Evolutionary conservation across 345 rosid genomes (phyloP).

Genomic region (Salix koriyanagi): DNA sequence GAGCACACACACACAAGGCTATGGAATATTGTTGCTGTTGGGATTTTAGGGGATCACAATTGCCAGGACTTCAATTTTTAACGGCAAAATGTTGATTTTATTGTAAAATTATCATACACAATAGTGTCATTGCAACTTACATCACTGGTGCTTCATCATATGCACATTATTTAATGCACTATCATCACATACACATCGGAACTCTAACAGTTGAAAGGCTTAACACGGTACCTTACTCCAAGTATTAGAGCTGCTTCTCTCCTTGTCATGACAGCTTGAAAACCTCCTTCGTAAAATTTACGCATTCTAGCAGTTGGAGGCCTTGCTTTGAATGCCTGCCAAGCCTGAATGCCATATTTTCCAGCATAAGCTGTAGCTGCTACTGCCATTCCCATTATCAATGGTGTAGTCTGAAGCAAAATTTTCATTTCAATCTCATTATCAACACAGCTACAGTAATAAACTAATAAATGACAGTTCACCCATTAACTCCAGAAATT

Average conservation of each 20-base stretch:
- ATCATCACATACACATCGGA: not conserved
- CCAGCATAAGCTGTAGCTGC: conserved; percentile 37
- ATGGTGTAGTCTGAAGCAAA: conserved; percentile 10
- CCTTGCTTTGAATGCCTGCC: conserved; percentile 39
- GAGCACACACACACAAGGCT: not conserved
- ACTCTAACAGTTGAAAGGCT: not conserved
- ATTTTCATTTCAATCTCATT: not conserved
- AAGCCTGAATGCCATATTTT: conserved; percentile 28
- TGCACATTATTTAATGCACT: not conserved
- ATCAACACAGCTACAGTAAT: not conserved
- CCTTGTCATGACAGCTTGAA: conserved; percentile 32
- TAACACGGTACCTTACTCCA: conserved; percentile 28
- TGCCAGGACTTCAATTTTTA: not conserved
- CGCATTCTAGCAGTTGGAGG: conserved; percentile 21
- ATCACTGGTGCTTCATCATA: not conserved
- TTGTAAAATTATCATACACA: not conserved
- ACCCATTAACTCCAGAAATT: not conserved
- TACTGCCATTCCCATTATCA: conserved; percentile 23
- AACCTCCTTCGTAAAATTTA: conserved; percentile 39
- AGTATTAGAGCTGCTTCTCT: conserved; percentile 41
- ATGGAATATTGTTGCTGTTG: not conserved
- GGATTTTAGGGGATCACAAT: not conserved
- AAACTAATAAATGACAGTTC: not conserved
- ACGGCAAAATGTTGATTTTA: not conserved
- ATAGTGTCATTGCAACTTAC: not conserved